Percentiles rank a stretch among this genome's conserved stretches.
phyloP scores from a whole-genome alignment of 2,329 filamentous ascomycete species.

The Botrytis galanthina region DNA sequence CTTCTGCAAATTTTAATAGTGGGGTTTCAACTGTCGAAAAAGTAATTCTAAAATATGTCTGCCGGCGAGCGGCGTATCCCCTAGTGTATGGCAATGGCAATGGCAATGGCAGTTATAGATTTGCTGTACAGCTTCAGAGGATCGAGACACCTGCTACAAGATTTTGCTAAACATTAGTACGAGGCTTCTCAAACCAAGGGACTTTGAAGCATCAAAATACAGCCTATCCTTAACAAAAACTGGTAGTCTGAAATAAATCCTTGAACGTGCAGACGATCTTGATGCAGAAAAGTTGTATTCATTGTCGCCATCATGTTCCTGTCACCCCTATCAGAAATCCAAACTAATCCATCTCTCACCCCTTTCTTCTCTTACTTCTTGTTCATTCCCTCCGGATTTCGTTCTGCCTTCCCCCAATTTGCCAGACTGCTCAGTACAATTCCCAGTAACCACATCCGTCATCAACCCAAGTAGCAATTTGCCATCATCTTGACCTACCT shows the following conservation, averaged over 20 bases:
- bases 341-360: background rate
- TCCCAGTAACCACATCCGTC: background rate
- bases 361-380: background rate
- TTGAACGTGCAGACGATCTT: background rate
- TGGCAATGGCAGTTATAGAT: background rate
- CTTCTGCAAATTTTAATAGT: slow-evolving; percentile 8
- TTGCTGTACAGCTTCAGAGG: background rate
- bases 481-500: background rate
- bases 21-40: background rate
- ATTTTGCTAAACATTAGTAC: background rate
- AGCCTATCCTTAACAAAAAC: background rate
- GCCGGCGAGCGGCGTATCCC: background rate
- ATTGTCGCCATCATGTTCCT: background rate
- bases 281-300: background rate
- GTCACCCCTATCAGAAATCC: background rate
- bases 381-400: background rate
- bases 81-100: background rate
- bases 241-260: background rate
- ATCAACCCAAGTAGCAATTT: background rate
- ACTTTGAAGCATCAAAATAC: background rate
- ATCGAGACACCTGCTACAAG: background rate
- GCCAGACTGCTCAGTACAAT: background rate
- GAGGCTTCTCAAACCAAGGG: background rate
- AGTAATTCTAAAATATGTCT: background rate
- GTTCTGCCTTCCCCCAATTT: background rate